Conservation (phyloP, 306 rosid species). For the Ziziphus jujuba region DNA sequence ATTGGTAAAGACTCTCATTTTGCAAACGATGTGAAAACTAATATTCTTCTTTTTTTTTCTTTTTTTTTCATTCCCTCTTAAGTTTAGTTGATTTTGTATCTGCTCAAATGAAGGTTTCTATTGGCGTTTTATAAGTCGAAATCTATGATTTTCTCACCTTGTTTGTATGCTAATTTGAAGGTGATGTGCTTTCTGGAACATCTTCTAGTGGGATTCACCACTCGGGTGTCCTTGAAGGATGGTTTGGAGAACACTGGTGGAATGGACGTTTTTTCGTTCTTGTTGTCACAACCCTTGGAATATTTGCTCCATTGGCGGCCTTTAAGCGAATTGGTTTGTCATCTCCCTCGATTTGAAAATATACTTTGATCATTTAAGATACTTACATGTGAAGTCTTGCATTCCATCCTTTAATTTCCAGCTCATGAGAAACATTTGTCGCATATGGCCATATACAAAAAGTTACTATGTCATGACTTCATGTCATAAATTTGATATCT, state of each 20-base stretch:
- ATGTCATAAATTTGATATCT: background rate
- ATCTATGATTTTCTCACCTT: conserved; percentile 25
- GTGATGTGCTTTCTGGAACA: conserved; percentile 93
- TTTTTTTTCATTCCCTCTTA: no score
- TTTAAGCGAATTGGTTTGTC: conserved; percentile 77
- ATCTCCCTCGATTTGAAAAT: background rate
- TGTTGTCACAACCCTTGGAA: conserved; percentile 48
- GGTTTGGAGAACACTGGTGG: conserved; percentile 94
- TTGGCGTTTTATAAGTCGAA: background rate
- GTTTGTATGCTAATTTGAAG: conserved; percentile 44
- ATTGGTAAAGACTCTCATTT: conserved; percentile 48
- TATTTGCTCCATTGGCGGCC: conserved; percentile 73
- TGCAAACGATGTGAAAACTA: background rate
- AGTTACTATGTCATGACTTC: background rate
- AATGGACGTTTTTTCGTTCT: conserved; percentile 63
- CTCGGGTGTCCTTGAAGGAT: conserved; percentile 75
- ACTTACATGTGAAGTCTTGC: conserved; percentile 1
- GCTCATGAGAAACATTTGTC: background rate
- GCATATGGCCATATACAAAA: background rate
- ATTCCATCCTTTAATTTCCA: background rate
- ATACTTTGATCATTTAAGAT: background rate
- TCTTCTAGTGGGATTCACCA: conserved; percentile 74
- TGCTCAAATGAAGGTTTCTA: background rate
- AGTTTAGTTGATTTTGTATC: background rate
- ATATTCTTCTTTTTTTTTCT: background rate